A percentile compares a stretch with the other conserved stretches of the same genome.
Evolutionary conservation across 176 grass and related monocot species (phyloP).

Genomic region (Rhynchospora tenuis): DNA sequence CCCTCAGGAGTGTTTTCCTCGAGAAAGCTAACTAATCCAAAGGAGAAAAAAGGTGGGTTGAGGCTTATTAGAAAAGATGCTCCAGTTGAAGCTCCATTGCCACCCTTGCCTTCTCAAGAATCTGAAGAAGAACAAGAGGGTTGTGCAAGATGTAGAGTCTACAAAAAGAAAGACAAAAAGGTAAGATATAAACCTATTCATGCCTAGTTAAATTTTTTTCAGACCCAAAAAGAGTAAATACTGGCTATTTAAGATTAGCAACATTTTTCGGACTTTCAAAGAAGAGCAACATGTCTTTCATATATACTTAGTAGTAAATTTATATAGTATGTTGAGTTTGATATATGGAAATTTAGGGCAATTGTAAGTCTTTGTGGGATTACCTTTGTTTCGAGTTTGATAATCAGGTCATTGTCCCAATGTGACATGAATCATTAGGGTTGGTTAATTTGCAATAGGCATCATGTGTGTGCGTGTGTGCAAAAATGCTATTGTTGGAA

Average conservation of each 20-base stretch:
- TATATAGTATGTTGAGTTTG: not conserved
- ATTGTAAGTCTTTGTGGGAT: not conserved
- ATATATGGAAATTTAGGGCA: not conserved
- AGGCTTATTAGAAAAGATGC: conserved; percentile 89
- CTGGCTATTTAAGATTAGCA: not conserved
- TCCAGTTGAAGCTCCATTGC: conserved; percentile 16
- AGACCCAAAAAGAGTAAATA: not conserved
- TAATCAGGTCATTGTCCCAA: not conserved
- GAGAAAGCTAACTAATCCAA: conserved; percentile 68
- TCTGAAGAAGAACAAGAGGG: conserved; percentile 27
- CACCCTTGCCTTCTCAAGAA: conserved; percentile 9
- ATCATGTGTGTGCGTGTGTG: too few relatives aligned
- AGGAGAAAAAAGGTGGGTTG: conserved; percentile 50
- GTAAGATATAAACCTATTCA: conserved; percentile 31
- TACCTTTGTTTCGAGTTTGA: not conserved
- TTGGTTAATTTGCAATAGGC: not conserved
- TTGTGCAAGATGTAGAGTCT: conserved; percentile 64
- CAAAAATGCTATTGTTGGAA: not conserved
- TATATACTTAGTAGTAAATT: not conserved
- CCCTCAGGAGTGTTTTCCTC: conserved; percentile 88
- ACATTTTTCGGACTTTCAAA: not conserved
- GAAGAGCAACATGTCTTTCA: not conserved
- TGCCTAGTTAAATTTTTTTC: not conserved
- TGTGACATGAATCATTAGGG: not conserved
- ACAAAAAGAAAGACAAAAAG: conserved; percentile 70